phyloP scores from a whole-genome alignment of 169 alveolate genomes.

The Fabrea salina region DNA sequence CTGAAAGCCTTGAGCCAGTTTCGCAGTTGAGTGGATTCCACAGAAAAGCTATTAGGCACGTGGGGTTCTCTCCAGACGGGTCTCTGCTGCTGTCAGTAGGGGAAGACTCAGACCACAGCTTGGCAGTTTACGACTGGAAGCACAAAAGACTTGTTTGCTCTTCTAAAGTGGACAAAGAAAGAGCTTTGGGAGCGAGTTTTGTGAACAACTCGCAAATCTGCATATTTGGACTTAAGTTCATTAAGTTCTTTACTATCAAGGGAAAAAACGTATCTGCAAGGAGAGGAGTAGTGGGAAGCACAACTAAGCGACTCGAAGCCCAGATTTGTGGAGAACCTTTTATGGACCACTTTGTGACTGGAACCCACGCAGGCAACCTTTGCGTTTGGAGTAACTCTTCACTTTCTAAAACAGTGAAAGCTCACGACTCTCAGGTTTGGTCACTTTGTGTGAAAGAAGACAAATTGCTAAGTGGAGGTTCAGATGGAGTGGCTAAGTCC shows the following conservation, averaged over 20 bases:
- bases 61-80: slow-evolving; percentile 79
- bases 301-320: slow-evolving; percentile 54
- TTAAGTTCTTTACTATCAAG: slow-evolving; percentile 72
- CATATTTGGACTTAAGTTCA: slow-evolving; percentile 75
- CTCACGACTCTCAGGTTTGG: slow-evolving; percentile 56
- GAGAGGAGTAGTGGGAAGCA: slow-evolving; percentile 70
- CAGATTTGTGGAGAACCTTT: slow-evolving; percentile 50
- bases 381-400: slow-evolving; percentile 50
- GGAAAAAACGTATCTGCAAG: slow-evolving; percentile 64
- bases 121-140: slow-evolving; percentile 78
- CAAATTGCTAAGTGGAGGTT: slow-evolving; percentile 70
- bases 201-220: slow-evolving; percentile 69
- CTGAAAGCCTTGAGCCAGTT: slow-evolving; percentile 51
- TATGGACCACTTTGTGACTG: slow-evolving; percentile 38
- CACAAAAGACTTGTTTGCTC: slow-evolving; percentile 45
- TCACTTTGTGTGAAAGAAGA: slow-evolving; percentile 63
- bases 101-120: slow-evolving; percentile 78
- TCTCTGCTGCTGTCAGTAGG: slow-evolving; percentile 71
- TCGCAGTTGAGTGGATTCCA: slow-evolving; percentile 67
- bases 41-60: slow-evolving; percentile 71
- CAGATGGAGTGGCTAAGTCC: slow-evolving; percentile 64
- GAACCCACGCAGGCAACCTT: slow-evolving; percentile 55
- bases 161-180: slow-evolving; percentile 74
- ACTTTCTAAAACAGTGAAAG: slow-evolving; percentile 47
- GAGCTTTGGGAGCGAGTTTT: slow-evolving; percentile 74